phyloP scores from a whole-genome alignment of 1,284 basidiomycete species.

The Cutaneotrichosporon cutaneum region DNA sequence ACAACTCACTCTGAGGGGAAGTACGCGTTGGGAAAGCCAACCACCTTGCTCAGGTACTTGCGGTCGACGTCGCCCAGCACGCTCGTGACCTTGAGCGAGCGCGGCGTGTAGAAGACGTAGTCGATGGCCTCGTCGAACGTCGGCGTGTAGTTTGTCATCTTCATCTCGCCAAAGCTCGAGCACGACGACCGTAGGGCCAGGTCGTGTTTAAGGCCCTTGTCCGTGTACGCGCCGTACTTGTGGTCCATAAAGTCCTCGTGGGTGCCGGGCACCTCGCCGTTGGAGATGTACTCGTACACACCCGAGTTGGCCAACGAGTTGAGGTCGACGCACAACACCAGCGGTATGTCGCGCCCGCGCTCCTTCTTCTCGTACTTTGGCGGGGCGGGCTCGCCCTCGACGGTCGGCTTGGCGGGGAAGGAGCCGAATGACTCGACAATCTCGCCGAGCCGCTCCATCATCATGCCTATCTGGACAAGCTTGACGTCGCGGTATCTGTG shows the following conservation, averaged over 20 bases:
- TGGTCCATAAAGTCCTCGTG: conserved; percentile 94
- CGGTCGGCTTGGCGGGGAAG: conserved; percentile 58
- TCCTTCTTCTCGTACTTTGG: conserved; percentile 40
- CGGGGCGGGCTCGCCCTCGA: conserved; percentile 34
- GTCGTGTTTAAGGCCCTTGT: conserved; percentile 79
- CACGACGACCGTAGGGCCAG: conserved; percentile 84
- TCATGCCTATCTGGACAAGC: conserved; percentile 87
- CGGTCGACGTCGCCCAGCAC: conserved; percentile 86
- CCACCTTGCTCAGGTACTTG: conserved; percentile 80
- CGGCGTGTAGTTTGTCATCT: conserved; percentile 89
- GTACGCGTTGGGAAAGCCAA: conserved; percentile 95
- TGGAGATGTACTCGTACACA: conserved; percentile 86
- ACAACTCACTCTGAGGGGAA: conserved; percentile 87
- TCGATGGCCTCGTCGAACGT: conserved; percentile 81
- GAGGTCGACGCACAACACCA: conserved; percentile 90
- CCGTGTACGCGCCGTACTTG: conserved; percentile 87
- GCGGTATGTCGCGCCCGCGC: conserved; percentile 70
- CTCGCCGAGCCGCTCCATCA: conserved; percentile 92
- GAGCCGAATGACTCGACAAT: conserved; percentile 79
- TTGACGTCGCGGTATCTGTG: conserved; percentile 94
- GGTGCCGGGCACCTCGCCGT: conserved; percentile 66
- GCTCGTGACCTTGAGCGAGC: conserved; percentile 76
- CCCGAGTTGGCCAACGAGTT: conserved; percentile 86
- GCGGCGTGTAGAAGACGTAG: conserved; percentile 87
- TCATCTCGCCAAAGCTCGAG: conserved; percentile 64